Evolutionary conservation across 495 filamentous ascomycete genomes (phyloP), one percentile per base, ranked within the genome.

Genomic region (Hypoxylon crocopeplum): DNA sequence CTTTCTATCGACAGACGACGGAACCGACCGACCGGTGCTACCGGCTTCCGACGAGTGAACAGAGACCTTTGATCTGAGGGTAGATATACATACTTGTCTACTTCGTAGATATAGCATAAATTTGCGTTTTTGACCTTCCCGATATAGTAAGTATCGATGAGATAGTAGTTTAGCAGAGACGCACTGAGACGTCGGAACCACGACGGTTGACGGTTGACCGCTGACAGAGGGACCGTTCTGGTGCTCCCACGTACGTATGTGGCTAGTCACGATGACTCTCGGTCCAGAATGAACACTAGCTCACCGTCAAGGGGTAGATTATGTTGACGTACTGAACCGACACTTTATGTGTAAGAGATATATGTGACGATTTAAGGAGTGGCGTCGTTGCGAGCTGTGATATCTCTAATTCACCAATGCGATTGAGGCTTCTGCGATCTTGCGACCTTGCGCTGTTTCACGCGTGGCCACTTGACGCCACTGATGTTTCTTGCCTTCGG

Each of bases 51-150:
- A 21, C 40, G 50, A 53, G 19, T 25, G 29, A n/a, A 46, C 36
- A n/a, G 36, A 38, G 36, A 20, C 8, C 24, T 27, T 8, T 38
- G 36, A 38, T 38, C 7, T 19, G 7, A 19, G 22, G 12, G 20
- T 33, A 48, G 34, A 45, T 44, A 24, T 44, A 22, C 16, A n/a
- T n/a, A n/a, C n/a, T n/a, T 20, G 30, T 36, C 29, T 38, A 11
- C 33, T 27, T 30, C 7, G 15, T n/a, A 16, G 22, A 13, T 27
- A 46, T 37, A 29, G 27, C 24, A 46, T 27, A 13, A 27, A 27
- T 22, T 24, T n/a, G n/a, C n/a, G n/a, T n/a, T 41, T 12, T 34
- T 37, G 47, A 58, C 59, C 59, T 63, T 57, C 59, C 59, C 30
- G 38, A 63, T 57, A 17, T 19, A 32, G 48, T 36, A 55, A 39